A percentile compares a stretch with the other conserved stretches of the same genome.
phyloP scores from a whole-genome alignment of 441 rosid genomes.

The Kokia cookei region DNA sequence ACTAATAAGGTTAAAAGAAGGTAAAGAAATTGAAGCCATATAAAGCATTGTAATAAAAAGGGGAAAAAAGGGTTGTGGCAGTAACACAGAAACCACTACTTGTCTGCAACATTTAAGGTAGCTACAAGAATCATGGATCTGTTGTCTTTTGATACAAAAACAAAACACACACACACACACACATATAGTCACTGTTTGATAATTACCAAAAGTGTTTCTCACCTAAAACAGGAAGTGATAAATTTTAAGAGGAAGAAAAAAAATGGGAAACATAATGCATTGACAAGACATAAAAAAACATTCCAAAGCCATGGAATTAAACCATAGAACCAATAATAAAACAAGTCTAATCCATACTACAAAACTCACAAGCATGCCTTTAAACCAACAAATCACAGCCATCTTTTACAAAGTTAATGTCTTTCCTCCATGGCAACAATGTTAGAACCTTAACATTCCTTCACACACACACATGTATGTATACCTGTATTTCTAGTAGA shows the following conservation, averaged over 20 bases:
- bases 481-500: slow-evolving; percentile 35
- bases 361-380: not conserved
- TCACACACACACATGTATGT: not conserved
- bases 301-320: not conserved
- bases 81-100: slow-evolving; percentile 6
- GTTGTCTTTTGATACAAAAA: not conserved
- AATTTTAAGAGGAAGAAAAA: not conserved
- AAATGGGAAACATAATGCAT: not conserved
- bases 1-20: not conserved
- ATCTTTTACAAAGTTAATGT: not conserved
- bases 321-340: not conserved
- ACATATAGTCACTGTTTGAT: not conserved
- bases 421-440: not conserved
- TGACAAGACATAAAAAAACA: slow-evolving; percentile 17
- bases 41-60: not conserved
- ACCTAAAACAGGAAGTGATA: slow-evolving; percentile 15
- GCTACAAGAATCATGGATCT: slow-evolving; percentile 2
- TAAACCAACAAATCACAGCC: not conserved
- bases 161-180: not conserved
- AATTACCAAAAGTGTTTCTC: slow-evolving; percentile 10
- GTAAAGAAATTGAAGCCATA: not conserved
- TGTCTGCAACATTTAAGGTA: slow-evolving; percentile 22
- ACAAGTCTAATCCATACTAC: slow-evolving; percentile 6
- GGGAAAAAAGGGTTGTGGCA: not conserved
- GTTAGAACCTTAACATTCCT: not conserved